Conservation (phyloP, 192 early-diverging fungal genomes). For the Podila epicladia region DNA sequence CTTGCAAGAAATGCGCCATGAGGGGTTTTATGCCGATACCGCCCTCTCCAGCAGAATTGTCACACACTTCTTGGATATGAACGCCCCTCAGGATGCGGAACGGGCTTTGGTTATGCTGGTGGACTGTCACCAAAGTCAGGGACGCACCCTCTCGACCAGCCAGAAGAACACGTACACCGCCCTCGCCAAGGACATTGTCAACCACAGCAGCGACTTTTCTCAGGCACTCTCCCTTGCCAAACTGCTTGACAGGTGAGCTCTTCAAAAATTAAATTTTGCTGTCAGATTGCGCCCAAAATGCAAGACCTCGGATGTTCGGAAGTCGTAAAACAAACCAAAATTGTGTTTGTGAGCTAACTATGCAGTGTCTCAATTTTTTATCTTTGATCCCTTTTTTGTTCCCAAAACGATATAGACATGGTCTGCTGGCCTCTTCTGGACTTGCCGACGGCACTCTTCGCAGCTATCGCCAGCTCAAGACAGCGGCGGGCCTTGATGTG, state of each 20-base stretch:
- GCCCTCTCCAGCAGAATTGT: conserved; percentile 37
- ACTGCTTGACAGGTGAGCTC: conserved; percentile 34
- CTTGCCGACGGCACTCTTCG: conserved; percentile 47
- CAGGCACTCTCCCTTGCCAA: conserved; percentile 41
- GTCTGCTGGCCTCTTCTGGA: conserved; percentile 31
- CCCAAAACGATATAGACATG: conserved; percentile 16
- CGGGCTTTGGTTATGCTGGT: conserved; percentile 41
- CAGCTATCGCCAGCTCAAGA: conserved; percentile 37
- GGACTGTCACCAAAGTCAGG: conserved; percentile 32
- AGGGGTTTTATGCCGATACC: conserved; percentile 36
- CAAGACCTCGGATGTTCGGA: no score
- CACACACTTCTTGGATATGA: conserved; percentile 33
- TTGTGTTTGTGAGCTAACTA: no score
- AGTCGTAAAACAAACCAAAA: no score
- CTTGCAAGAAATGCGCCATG: conserved; percentile 39
- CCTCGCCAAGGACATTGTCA: conserved; percentile 43
- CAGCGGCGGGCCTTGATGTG: conserved; percentile 28
- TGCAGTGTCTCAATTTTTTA: not conserved
- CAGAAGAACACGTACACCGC: conserved; percentile 38
- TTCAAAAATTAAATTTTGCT: not conserved
- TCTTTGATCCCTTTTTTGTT: not conserved
- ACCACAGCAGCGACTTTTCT: conserved; percentile 44
- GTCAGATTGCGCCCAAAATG: not conserved
- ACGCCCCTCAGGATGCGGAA: conserved; percentile 39
- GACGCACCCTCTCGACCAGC: conserved; percentile 12